These are phyloP conservation scores for Cyclospora cayetanensis DNA, from an alignment of 169 alveolate species.

Conservation along the genomic window DNA sequence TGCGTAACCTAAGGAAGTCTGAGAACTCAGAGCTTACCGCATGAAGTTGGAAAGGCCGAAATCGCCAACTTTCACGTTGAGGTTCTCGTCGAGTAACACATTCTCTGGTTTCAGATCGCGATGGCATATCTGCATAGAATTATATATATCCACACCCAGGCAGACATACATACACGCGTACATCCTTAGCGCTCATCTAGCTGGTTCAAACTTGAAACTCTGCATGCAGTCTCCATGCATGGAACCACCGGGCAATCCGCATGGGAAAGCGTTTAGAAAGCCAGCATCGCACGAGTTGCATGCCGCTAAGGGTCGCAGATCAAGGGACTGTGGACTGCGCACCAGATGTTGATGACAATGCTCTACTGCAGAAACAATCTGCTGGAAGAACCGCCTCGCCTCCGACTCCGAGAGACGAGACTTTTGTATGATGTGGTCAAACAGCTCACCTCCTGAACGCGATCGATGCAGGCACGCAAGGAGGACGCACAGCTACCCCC, in stretches of 20 bases:
- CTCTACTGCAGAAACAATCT: slow-evolving; percentile 93
- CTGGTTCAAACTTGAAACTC: too few relatives aligned
- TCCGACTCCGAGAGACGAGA: slow-evolving; percentile 77
- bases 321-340: slow-evolving; percentile 24
- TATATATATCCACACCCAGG: neutral
- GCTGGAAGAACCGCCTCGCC: slow-evolving; percentile 91
- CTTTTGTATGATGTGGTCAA: slow-evolving; percentile 89
- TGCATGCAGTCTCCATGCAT: too few relatives aligned
- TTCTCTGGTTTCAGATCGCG: slow-evolving; percentile 95
- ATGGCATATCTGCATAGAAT: slow-evolving; percentile 76
- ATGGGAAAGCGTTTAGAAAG: too few relatives aligned
- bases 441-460: slow-evolving; percentile 90
- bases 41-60: slow-evolving; percentile 89
- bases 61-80: slow-evolving; percentile 93
- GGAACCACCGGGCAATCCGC: too few relatives aligned
- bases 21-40: slow-evolving; percentile 59
- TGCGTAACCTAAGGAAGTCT: slow-evolving; percentile 74
- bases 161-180: neutral
- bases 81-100: slow-evolving; percentile 85
- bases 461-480: too few relatives aligned
- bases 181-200: too few relatives aligned
- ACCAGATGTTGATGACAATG: slow-evolving; percentile 84
- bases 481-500: too few relatives aligned
- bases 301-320: neutral
- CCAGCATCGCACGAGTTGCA: too few relatives aligned